A percentile compares a stretch with the other conserved stretches of the same genome.
These are phyloP conservation scores for Silene coronaria DNA, from an alignment of 179 eudicot species.

Conservation along the genomic window DNA sequence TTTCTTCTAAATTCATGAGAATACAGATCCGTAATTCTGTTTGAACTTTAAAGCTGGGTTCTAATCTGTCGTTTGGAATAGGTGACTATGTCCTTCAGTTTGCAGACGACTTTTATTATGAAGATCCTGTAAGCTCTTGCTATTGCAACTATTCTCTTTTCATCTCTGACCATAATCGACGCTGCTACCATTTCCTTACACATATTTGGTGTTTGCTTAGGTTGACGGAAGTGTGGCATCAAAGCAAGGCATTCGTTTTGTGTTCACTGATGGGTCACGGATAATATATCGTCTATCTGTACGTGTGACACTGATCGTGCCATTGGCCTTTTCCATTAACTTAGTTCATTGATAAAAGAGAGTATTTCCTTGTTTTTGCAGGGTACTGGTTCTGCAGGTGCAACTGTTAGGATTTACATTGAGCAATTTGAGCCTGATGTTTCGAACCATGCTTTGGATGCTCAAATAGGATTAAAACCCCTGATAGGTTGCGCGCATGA, in stretches of 20 bases:
- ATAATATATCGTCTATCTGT: constrained; percentile 87
- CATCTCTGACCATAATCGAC: neutral
- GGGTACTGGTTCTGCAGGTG: constrained; percentile 99
- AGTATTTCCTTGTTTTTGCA: constrained; percentile 30
- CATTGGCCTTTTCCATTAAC: neutral
- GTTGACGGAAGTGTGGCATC: constrained; percentile 87
- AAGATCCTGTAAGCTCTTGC: constrained; percentile 73
- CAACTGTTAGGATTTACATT: constrained; percentile 81
- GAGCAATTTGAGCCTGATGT: constrained; percentile 89
- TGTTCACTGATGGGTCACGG: constrained; percentile 92
- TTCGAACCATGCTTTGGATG: constrained; percentile 82
- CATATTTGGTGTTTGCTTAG: constrained; percentile 29
- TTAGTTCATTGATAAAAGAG: neutral
- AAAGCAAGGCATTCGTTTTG: constrained; percentile 93
- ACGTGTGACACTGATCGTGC: constrained; percentile 11
- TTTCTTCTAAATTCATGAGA: neutral
- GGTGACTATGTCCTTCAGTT: constrained; percentile 67
- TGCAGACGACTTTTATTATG: constrained; percentile 89
- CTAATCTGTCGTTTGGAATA: constrained; percentile 34
- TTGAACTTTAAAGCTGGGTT: constrained; percentile 10
- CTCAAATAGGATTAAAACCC: constrained; percentile 82
- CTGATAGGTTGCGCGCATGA: constrained; percentile 57
- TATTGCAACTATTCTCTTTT: neutral
- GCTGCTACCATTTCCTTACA: neutral
- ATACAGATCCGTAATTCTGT: neutral